phyloP scores from a whole-genome alignment of 2,329 filamentous ascomycete genomes.

The Helotiales sp. region DNA sequence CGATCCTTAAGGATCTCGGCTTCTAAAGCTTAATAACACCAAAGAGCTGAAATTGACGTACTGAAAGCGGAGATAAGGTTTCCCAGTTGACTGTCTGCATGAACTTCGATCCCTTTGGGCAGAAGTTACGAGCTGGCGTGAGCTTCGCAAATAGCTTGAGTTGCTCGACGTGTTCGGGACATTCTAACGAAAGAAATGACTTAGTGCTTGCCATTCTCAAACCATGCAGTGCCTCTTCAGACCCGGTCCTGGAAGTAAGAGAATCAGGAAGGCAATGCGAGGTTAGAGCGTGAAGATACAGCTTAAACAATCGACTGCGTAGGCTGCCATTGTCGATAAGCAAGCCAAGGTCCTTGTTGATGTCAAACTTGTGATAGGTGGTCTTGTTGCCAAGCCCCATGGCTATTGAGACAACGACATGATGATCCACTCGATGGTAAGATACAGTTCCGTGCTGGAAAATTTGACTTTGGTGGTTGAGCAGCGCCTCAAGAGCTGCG shows the following conservation, averaged over 20 bases:
- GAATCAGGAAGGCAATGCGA: constrained; percentile 43
- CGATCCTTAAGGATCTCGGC: no score
- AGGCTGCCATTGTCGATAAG: constrained; percentile 51
- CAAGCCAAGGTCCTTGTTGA: constrained; percentile 51
- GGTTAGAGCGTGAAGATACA: constrained; percentile 55
- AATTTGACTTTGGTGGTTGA: constrained; percentile 32
- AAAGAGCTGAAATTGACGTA: no score
- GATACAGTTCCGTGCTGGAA: constrained; percentile 39
- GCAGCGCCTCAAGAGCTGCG: no score
- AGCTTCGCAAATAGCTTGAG: constrained; percentile 42
- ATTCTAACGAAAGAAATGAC: constrained; percentile 46
- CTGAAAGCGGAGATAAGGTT: constrained; percentile 6
- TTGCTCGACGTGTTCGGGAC: constrained; percentile 36
- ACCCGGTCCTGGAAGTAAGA: constrained; percentile 46
- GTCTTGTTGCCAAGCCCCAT: constrained; percentile 1
- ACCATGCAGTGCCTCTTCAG: constrained; percentile 52
- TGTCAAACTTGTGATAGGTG: constrained; percentile 43
- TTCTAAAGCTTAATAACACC: no score
- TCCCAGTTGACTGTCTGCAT: constrained; percentile 5
- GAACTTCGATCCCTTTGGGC: constrained; percentile 44
- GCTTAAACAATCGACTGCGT: constrained; percentile 51
- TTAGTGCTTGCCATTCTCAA: constrained; percentile 48
- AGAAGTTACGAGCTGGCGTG: constrained; percentile 45
- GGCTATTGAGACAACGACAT: constrained; percentile 41
- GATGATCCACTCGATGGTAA: constrained; percentile 18